Conservation (phyloP, 306 rosid genomes). For the Luffa aegyptiaca region DNA sequence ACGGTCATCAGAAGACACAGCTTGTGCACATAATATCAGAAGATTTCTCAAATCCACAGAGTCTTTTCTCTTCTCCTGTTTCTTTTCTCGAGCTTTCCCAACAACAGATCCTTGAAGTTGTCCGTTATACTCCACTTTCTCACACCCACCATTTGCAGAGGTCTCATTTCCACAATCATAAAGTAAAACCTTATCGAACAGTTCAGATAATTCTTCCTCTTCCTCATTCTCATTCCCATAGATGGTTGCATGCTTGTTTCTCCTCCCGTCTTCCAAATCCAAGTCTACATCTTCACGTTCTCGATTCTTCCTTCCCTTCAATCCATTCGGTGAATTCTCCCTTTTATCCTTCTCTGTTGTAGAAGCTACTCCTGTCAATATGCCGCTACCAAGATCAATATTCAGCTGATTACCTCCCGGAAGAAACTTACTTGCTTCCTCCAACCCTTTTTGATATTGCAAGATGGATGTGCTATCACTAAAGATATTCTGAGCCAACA, state of each 20-base stretch:
- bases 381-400: slow-evolving; percentile 28
- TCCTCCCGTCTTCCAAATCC: slow-evolving; percentile 35
- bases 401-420: slow-evolving; percentile 34
- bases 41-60: slow-evolving; percentile 15
- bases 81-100: slow-evolving; percentile 9
- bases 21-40: slow-evolving; percentile 13
- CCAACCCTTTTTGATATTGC: slow-evolving; percentile 66
- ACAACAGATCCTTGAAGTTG: not conserved
- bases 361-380: slow-evolving; percentile 11
- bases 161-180: slow-evolving; percentile 13
- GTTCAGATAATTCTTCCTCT: slow-evolving; percentile 38
- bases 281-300: slow-evolving; percentile 22
- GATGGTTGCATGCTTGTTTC: slow-evolving; percentile 39
- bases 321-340: slow-evolving; percentile 24
- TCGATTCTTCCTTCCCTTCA: slow-evolving; percentile 37
- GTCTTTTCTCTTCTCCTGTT: slow-evolving; percentile 11
- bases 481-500: slow-evolving; percentile 56
- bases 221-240: slow-evolving; percentile 35
- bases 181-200: slow-evolving; percentile 38
- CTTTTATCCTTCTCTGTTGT: slow-evolving; percentile 21
- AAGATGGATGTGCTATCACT: slow-evolving; percentile 46
- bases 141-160: slow-evolving; percentile 5
- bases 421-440: slow-evolving; percentile 90
- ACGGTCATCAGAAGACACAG: slow-evolving; percentile 9
- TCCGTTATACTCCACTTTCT: slow-evolving; percentile 5